Evolutionary conservation across 208 protist genomes (phyloP), one percentile per base, ranked within the genome.

Genomic region (Crithidia mellificae): DNA sequence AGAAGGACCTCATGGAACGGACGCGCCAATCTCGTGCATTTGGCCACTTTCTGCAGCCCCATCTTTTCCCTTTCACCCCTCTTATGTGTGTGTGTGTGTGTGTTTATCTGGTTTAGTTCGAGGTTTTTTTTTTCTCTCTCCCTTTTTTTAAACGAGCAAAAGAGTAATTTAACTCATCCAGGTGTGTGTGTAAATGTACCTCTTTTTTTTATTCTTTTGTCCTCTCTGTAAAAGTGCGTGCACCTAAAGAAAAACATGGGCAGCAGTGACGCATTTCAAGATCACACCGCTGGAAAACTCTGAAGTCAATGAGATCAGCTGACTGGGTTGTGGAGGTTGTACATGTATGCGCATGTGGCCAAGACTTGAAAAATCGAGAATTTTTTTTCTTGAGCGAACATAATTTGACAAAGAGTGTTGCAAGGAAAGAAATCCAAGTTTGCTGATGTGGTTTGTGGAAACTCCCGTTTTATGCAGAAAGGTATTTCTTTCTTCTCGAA

Each of bases 291-390:
- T 41, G 12, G 12, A 50, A 22, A 20, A 50, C 17, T n/a, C n/a
- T n/a, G n/a, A n/a, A 50, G 5, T 52, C 6, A 22, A 52, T 29
- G 47, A 29, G 22, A 52, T 52, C 47, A 52, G 47, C 47, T 52
- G 47, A 52, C 20, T 11, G 22, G 12, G 11, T 14, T 22, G 47
- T 24, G 47, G 3, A 11, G 14, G 43, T n/a, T n/a, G n/a, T n/a
- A 20, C 8, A 11, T 38, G 50, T 12, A 19, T 38, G 29, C 14
- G 25, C 5, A 55, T 17, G n/a, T 19, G 50, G 36, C 14, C 27
- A 38, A 30, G 50, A 32, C 22, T 15, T 15, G 24, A 30, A 30
- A 17, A 30, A 53, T 15, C 12, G 8, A 17, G 19, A 22, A 6
- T 3, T 17, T 38, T 8, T 51, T 0, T 53, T 39, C 32, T 52